Evolutionary conservation across 1,139 yeast species (phyloP).

Genomic region (Candida neerlandica): DNA sequence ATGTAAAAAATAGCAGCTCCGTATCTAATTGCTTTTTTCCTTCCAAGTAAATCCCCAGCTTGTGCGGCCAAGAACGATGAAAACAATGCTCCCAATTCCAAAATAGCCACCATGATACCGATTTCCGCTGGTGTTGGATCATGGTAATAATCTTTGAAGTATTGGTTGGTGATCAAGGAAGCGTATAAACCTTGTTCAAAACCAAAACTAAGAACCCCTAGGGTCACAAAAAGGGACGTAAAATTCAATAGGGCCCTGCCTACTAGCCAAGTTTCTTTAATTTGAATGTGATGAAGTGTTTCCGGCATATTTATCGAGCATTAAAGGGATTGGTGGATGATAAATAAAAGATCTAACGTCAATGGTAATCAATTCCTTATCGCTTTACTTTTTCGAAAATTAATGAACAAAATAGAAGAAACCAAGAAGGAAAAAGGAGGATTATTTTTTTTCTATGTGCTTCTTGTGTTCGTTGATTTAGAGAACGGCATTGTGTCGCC

Average conservation of each 20-base stretch:
- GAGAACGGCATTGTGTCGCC: neutral
- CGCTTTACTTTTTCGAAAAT: neutral
- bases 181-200: conserved; percentile 67
- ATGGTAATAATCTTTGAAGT: conserved; percentile 72
- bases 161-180: conserved; percentile 64
- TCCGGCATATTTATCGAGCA: conserved; percentile 2
- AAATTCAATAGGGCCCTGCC: conserved; percentile 56
- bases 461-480: neutral
- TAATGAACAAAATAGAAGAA: neutral
- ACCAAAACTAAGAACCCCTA: conserved; percentile 63
- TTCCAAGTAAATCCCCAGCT: conserved; percentile 77
- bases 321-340: neutral
- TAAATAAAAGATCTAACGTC: neutral
- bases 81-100: conserved; percentile 76
- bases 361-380: neutral
- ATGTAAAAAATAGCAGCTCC: conserved; percentile 80
- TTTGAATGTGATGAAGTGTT: conserved; percentile 28
- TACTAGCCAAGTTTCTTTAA: conserved; percentile 48
- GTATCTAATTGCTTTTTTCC: conserved; percentile 76
- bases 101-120: conserved; percentile 55
- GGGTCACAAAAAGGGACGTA: conserved; percentile 60
- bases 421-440: neutral
- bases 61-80: conserved; percentile 78
- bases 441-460: neutral
- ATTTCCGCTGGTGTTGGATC: conserved; percentile 57